Evolutionary conservation across 306 rosid genomes (phyloP).

Genomic region (Castanea crenata): DNA sequence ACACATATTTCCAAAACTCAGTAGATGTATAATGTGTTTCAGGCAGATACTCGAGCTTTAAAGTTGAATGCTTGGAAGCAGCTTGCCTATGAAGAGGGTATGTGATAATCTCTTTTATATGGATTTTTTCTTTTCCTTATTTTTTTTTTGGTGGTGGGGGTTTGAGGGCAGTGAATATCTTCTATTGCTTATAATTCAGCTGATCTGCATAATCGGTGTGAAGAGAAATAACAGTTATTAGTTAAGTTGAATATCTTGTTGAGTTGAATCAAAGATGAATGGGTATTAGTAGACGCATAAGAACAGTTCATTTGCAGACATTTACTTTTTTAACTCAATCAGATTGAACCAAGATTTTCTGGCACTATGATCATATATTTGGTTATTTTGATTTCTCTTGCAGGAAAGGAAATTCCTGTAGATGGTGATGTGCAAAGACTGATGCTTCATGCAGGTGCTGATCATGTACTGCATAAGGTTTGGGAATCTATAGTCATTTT

Average conservation of each 20-base stretch:
- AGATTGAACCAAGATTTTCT: neutral
- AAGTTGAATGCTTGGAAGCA: constrained; percentile 84
- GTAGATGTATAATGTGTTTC: constrained; percentile 33
- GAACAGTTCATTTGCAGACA: neutral
- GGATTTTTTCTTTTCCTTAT: neutral
- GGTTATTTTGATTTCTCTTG: constrained; percentile 21
- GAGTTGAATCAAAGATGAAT: neutral
- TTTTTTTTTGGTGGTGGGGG: neutral
- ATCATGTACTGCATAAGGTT: constrained; percentile 76
- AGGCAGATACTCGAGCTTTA: constrained; percentile 85
- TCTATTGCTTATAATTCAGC: neutral
- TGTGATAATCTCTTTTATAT: constrained; percentile 15
- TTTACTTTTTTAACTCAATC: neutral
- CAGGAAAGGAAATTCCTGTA: constrained; percentile 77
- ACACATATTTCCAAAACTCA: neutral
- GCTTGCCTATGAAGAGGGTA: constrained; percentile 89
- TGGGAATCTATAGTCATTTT: constrained; percentile 18
- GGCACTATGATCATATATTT: constrained; percentile 3
- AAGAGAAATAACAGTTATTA: neutral
- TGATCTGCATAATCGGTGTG: neutral
- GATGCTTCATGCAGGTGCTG: constrained; percentile 72
- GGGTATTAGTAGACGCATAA: too few species aligned
- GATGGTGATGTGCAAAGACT: constrained; percentile 55
- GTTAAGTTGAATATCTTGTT: neutral
- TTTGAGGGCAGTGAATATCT: neutral